Evolutionary conservation across 257 asterid species (phyloP).

Genomic region (Nicotiana otophora): DNA sequence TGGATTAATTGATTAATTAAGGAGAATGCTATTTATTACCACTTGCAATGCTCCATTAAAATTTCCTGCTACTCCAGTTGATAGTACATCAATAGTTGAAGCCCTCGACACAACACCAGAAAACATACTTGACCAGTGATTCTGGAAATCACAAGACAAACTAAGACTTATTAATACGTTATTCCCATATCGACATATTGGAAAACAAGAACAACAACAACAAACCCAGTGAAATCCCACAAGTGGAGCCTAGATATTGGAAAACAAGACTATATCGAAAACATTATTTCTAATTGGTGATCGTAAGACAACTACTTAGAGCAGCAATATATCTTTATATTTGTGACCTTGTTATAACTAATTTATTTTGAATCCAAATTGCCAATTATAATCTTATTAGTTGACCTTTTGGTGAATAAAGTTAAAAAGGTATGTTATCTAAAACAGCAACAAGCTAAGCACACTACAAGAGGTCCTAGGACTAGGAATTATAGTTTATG

Average conservation of each 20-base stretch:
- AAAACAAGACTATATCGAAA: neutral
- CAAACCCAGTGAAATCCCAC: no score
- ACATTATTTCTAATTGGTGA: neutral
- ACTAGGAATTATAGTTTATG: neutral
- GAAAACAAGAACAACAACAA: no score
- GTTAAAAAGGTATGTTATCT: neutral
- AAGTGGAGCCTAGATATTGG: no score
- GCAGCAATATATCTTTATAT: neutral
- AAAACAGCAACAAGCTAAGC: neutral
- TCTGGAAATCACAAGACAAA: constrained; percentile 19
- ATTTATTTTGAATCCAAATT: neutral
- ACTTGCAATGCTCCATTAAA: constrained; percentile 34
- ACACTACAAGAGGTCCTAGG: neutral
- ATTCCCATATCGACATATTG: neutral
- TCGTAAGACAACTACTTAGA: neutral
- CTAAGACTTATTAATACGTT: neutral
- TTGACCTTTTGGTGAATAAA: neutral
- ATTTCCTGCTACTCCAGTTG: constrained; percentile 33
- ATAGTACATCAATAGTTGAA: constrained; percentile 25
- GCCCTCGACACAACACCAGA: constrained; percentile 40
- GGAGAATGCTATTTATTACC: constrained; percentile 18
- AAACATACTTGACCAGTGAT: constrained; percentile 42
- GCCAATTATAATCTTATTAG: neutral
- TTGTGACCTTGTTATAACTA: neutral
- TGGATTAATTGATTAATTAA: neutral